phyloP scores from a whole-genome alignment of 306 rosid species.

The Lathyrus tuberosus region DNA sequence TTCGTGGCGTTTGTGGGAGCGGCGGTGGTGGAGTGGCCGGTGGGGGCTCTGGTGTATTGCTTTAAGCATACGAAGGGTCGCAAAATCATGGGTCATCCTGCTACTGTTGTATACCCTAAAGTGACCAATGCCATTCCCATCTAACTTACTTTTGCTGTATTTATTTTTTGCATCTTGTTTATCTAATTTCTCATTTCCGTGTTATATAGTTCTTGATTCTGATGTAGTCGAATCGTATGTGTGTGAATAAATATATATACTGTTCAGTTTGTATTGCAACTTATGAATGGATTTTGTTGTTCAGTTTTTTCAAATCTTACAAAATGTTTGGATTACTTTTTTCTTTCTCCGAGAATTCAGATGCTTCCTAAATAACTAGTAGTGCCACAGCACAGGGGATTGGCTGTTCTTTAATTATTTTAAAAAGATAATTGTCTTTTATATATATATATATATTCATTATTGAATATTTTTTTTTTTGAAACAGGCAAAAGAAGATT shows the following conservation, averaged over 20 bases:
- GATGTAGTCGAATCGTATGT: not conserved
- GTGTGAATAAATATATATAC: not conserved
- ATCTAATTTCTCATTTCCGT: not conserved
- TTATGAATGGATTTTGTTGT: no score
- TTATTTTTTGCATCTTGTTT: not conserved
- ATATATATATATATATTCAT: no score
- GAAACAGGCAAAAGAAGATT: no score
- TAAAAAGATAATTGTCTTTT: no score
- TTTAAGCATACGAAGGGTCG: conserved; percentile 72
- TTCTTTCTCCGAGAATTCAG: no score
- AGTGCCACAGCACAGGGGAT: no score
- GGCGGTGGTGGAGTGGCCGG: conserved; percentile 81
- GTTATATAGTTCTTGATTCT: not conserved
- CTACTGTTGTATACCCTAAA: conserved; percentile 61
- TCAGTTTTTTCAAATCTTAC: no score
- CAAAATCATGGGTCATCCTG: conserved; percentile 68
- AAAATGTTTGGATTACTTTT: no score
- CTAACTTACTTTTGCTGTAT: not conserved
- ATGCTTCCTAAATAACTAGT: no score
- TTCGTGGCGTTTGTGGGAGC: conserved; percentile 61
- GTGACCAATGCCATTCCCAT: conserved; percentile 46
- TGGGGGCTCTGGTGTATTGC: conserved; percentile 63
- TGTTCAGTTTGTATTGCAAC: no score
- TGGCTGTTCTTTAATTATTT: no score
- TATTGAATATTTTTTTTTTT: no score